These are phyloP conservation scores for Epichloe sylvatica DNA, from an alignment of 2,329 filamentous ascomycete species.

Conservation along the genomic window DNA sequence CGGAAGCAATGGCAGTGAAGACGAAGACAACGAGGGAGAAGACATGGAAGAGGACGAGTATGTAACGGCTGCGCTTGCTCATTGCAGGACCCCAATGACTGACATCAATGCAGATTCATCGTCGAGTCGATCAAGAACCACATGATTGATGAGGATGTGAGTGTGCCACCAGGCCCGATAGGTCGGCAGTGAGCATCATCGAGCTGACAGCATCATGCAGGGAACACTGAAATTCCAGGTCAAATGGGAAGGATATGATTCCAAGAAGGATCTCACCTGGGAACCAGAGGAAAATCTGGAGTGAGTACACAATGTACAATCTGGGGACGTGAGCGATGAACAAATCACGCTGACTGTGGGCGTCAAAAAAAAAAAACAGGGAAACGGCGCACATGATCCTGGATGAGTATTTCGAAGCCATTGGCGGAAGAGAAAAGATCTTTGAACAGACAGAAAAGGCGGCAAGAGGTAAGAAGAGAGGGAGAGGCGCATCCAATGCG, in stretches of 20 bases:
- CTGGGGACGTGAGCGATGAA: background rate
- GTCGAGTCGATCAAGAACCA: slow-evolving; percentile 63
- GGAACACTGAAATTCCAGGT: slow-evolving; percentile 50
- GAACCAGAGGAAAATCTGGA: slow-evolving; percentile 55
- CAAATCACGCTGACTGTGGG: background rate
- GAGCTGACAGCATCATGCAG: slow-evolving; percentile 16
- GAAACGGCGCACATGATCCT: slow-evolving; percentile 47
- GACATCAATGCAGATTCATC: slow-evolving; percentile 41
- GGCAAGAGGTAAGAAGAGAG: slow-evolving; percentile 43
- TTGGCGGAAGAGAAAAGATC: slow-evolving; percentile 50
- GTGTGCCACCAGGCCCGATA: slow-evolving; percentile 7
- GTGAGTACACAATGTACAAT: slow-evolving; percentile 10
- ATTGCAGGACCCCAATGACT: slow-evolving; percentile 13
- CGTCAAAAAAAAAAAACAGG: slow-evolving; percentile 18
- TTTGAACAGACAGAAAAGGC: slow-evolving; percentile 37
- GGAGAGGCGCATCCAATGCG: slow-evolving; percentile 26
- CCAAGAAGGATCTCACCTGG: slow-evolving; percentile 60
- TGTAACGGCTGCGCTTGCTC: slow-evolving; percentile 6
- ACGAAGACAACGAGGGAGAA: slow-evolving; percentile 15
- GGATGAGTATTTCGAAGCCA: slow-evolving; percentile 44
- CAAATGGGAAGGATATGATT: slow-evolving; percentile 69
- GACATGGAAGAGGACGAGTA: slow-evolving; percentile 31
- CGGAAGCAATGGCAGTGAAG: slow-evolving; percentile 16
- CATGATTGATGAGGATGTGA: slow-evolving; percentile 41
- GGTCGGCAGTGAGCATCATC: background rate